These are phyloP conservation scores for Ogataea paraovalis DNA, from an alignment of 805 yeast genomes.

Conservation along the genomic window DNA sequence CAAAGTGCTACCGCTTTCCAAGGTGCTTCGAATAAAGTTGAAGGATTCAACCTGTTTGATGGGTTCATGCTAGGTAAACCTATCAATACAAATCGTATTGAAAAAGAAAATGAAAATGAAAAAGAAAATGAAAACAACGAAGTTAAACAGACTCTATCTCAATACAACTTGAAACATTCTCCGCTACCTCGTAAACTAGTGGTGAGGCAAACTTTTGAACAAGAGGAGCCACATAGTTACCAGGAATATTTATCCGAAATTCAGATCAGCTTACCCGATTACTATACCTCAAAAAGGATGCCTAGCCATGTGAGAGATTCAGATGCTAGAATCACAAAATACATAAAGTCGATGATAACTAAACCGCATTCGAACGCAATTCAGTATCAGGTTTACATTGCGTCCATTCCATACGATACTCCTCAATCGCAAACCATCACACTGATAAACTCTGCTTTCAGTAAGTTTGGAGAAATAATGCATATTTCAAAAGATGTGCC, in stretches of 20 bases:
- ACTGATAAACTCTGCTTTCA: conserved; percentile 20
- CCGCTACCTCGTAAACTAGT: background rate
- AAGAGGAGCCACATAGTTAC: background rate
- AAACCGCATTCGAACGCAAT: conserved; percentile 16
- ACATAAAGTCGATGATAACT: conserved; percentile 25
- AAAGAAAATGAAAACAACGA: background rate
- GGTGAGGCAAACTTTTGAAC: background rate
- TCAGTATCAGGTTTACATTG: conserved; percentile 24
- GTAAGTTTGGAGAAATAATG: conserved; percentile 25
- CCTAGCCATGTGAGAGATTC: background rate
- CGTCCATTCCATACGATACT: conserved; percentile 29
- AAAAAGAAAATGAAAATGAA: background rate
- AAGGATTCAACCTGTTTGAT: conserved; percentile 13
- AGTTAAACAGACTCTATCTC: background rate
- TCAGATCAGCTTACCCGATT: conserved; percentile 1
- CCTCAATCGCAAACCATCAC: conserved; percentile 25
- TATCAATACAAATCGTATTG: background rate
- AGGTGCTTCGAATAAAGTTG: no score
- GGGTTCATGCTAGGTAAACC: conserved; percentile 13
- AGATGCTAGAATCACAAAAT: conserved; percentile 4
- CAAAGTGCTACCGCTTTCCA: no score
- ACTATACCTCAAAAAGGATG: background rate
- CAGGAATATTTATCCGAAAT: background rate
- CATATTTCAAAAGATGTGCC: conserved; percentile 16
- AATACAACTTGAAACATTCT: background rate